A percentile compares a stretch with the other conserved stretches of the same genome.
These are phyloP conservation scores for Escallonia rubra DNA, from an alignment of 129 eudicot genomes.

Conservation along the genomic window DNA sequence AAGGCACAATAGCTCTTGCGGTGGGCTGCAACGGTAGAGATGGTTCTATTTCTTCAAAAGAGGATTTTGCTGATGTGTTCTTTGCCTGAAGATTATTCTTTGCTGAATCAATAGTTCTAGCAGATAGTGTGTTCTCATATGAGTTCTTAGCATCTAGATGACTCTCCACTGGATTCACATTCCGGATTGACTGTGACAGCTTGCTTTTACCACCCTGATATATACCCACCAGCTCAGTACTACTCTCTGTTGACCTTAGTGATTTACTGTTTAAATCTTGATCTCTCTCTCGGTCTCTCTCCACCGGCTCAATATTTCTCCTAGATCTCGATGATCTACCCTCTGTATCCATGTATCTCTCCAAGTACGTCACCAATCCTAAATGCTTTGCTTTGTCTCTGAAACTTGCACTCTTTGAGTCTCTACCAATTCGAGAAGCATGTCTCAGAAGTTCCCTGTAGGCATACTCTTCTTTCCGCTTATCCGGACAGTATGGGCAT, in stretches of 20 bases:
- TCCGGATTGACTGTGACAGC: too few relatives aligned
- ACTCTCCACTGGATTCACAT: too few relatives aligned
- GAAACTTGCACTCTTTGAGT: conserved; percentile 36
- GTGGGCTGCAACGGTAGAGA: not conserved
- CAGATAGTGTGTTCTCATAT: not conserved
- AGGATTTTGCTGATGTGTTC: conserved; percentile 8
- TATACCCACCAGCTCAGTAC: not conserved
- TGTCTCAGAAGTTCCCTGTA: conserved; percentile 43
- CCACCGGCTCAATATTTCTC: not conserved
- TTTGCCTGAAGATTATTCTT: conserved; percentile 1
- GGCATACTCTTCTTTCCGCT: conserved; percentile 34
- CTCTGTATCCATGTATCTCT: conserved; percentile 17
- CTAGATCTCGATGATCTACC: conserved; percentile 9
- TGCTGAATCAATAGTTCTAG: not conserved
- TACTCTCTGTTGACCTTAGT: not conserved
- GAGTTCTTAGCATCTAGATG: too few relatives aligned
- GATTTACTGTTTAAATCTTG: conserved; percentile 1
- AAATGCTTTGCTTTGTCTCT: conserved; percentile 54
- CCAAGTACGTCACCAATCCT: conserved; percentile 45
- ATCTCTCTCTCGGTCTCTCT: not conserved
- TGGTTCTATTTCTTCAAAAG: not conserved
- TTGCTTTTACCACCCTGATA: too few relatives aligned
- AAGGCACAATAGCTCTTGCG: not conserved
- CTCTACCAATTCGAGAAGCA: conserved; percentile 44
- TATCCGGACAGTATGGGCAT: conserved; percentile 57